Conservation (phyloP, 2,329 filamentous ascomycete genomes). For the Aspergillus spinulosporus region DNA sequence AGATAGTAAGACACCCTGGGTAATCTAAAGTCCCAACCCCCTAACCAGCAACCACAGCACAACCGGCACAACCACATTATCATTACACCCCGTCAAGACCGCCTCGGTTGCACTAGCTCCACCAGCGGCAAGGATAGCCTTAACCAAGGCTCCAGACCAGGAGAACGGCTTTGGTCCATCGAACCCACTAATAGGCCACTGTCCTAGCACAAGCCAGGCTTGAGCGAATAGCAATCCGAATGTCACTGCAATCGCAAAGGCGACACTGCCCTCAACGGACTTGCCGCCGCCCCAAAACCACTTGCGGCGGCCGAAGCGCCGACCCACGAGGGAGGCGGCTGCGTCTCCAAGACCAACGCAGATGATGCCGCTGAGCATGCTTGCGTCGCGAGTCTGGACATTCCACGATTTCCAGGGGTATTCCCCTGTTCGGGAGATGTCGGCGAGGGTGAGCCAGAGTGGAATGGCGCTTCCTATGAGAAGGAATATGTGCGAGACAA, state of each 20-base stretch:
- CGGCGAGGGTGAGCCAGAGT: conserved; percentile 82
- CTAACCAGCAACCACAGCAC: conserved; percentile 90
- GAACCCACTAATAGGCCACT: conserved; percentile 55
- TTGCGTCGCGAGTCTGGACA: conserved; percentile 69
- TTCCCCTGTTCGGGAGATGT: conserved; percentile 59
- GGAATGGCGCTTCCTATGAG: conserved; percentile 94
- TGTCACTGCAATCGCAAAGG: conserved; percentile 79
- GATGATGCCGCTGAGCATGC: conserved; percentile 88
- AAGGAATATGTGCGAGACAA: conserved; percentile 94
- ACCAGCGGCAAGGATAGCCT: conserved; percentile 70
- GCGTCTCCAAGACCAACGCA: conserved; percentile 96
- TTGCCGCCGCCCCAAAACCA: conserved; percentile 98
- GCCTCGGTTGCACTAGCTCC: conserved; percentile 91
- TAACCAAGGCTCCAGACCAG: conserved; percentile 47
- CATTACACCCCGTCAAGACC: conserved; percentile 92
- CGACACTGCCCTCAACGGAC: conserved; percentile 80
- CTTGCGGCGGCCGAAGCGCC: conserved; percentile 81
- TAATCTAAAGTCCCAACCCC: conserved; percentile 53
- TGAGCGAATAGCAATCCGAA: conserved; percentile 69
- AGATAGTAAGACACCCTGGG: not conserved
- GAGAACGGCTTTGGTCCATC: conserved; percentile 21
- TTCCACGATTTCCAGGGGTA: conserved; percentile 72
- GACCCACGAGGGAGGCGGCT: conserved; percentile 83
- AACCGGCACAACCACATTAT: conserved; percentile 95
- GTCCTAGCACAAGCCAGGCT: conserved; percentile 72